Evolutionary conservation across 2,329 filamentous ascomycete genomes (phyloP), one percentile per base, ranked within the genome.

Genomic region (Aspergillus quadrilineatus): DNA sequence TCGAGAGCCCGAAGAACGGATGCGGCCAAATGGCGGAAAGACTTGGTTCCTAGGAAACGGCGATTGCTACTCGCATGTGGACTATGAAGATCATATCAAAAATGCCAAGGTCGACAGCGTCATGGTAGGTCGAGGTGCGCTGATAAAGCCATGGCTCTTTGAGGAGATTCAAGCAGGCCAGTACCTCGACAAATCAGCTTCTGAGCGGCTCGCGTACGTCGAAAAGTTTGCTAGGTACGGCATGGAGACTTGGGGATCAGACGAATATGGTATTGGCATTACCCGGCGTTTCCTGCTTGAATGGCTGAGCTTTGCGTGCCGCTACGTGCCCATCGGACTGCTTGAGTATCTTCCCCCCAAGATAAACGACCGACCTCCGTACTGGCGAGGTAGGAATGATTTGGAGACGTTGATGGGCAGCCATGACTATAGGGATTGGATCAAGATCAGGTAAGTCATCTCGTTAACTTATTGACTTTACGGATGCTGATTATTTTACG

Each of bases 131-230:
- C 89, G 94, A 59, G 94, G 94, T 55, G 94, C 94, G 8, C 83
- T 99, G 57, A 90, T 97, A 77, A 99, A 99, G 77, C 94, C 94
- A 0, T 99, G 94, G 94, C 81, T 99, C 60, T 99, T 97, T 70
- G 94, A 99, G 74, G 94, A 99, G 75, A 97, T 99, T 54, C 85
- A 90, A 64, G 84, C 86, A 60, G 89, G 89, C 4, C 94, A 97
- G 75, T 97, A 97, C 70, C 84, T 99, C 39, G 94, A 99, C 79
- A 99, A 99, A 75, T 91, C 90, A 3, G 89, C 93, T 2, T 83
- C 86, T 4, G 93, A 99, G 78, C 89, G 94, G 56, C 83, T 99
- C 30, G 77, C 79, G 36, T 92, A 96, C 68, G 80, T 99, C 36
- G 91, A 96, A 75, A 91, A 92, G 68, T 99, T 96, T 70, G 89